Percentiles rank a stretch among this genome's conserved stretches.
Evolutionary conservation across 1,284 basidiomycete genomes (phyloP).

Genomic region (Leccinum solheimii): DNA sequence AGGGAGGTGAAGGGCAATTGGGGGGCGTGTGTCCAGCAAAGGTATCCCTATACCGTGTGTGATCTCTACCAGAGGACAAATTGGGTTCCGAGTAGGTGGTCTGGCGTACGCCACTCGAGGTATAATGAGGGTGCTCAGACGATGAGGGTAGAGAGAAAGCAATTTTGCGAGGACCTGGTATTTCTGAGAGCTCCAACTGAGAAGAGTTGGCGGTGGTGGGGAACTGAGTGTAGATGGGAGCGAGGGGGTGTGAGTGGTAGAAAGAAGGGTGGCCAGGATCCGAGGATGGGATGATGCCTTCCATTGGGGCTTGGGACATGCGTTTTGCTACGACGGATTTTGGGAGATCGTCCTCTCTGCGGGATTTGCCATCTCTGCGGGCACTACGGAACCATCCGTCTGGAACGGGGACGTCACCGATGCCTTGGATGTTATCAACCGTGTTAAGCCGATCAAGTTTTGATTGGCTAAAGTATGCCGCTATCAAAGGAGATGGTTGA

Average conservation of each 20-base stretch:
- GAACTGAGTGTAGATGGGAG: slow-evolving; percentile 34
- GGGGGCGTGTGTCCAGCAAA: slow-evolving; percentile 5
- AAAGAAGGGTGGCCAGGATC: slow-evolving; percentile 29
- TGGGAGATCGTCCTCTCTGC: slow-evolving; percentile 52
- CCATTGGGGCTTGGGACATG: slow-evolving; percentile 36
- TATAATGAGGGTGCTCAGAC: slow-evolving; percentile 25
- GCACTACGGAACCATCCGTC: slow-evolving; percentile 77
- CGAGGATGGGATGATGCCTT: slow-evolving; percentile 28
- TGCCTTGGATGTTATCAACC: slow-evolving; percentile 62
- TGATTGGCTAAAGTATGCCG: slow-evolving; percentile 78
- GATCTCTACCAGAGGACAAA: slow-evolving; percentile 20
- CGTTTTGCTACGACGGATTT: slow-evolving; percentile 38
- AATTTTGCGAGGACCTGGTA: slow-evolving; percentile 23
- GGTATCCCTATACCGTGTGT: slow-evolving; percentile 26
- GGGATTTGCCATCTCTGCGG: slow-evolving; percentile 57
- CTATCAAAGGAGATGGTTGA: slow-evolving; percentile 39
- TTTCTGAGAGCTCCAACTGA: slow-evolving; percentile 28
- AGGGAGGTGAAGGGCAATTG: slow-evolving; percentile 31
- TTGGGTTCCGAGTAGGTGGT: slow-evolving; percentile 38
- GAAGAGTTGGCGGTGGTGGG: slow-evolving; percentile 33
- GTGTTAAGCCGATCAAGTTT: slow-evolving; percentile 65
- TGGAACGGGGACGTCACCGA: slow-evolving; percentile 65
- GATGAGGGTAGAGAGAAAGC: slow-evolving; percentile 36
- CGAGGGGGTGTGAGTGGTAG: slow-evolving; percentile 23
- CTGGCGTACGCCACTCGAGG: slow-evolving; percentile 27